These are phyloP conservation scores for Syzygium grande DNA, from an alignment of 345 rosid species.

Conservation along the genomic window DNA sequence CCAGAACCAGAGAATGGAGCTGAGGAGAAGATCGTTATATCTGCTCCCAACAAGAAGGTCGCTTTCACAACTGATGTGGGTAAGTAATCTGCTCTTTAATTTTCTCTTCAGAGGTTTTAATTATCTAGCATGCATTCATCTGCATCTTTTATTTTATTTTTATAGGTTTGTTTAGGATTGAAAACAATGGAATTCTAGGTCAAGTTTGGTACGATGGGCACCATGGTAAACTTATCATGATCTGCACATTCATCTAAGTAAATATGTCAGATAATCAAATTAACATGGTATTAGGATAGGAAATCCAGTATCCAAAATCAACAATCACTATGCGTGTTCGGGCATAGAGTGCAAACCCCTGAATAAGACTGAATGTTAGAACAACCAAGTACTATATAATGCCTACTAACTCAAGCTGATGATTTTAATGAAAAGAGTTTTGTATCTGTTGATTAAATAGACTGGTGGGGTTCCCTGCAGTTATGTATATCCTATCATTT, in stretches of 20 bases:
- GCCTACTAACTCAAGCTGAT: not conserved
- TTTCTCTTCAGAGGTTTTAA: not conserved
- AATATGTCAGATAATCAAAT: not conserved
- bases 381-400: not conserved
- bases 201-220: not conserved
- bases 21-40: not conserved
- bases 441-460: not conserved
- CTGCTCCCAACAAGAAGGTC: not conserved
- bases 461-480: not conserved
- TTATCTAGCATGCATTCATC: not conserved
- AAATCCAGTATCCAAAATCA: not conserved
- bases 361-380: too few relatives aligned
- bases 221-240: not conserved
- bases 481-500: not conserved
- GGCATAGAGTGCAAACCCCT: not conserved
- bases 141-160: not conserved
- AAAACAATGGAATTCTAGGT: not conserved
- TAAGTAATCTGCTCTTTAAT: not conserved
- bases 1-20: not conserved
- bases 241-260: not conserved
- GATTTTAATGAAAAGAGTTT: not conserved
- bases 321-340: not conserved
- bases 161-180: not conserved
- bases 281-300: not conserved
- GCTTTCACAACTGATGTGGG: not conserved